Percentiles rank a stretch among this genome's conserved stretches.
Conservation (phyloP, 768 basidiomycete genomes). For the Trametes sanguinea region DNA sequence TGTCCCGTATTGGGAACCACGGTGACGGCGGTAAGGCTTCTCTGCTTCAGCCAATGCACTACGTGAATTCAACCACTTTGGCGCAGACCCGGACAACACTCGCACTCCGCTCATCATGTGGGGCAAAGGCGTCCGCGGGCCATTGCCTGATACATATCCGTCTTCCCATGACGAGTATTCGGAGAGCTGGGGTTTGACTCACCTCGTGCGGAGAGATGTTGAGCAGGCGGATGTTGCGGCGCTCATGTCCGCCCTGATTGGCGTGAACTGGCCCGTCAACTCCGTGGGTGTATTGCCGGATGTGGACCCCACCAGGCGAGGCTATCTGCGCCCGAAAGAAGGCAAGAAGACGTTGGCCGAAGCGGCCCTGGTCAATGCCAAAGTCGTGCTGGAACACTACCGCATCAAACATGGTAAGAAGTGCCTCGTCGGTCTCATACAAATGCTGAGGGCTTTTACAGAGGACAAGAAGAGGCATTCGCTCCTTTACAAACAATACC, state of each 20-base stretch:
- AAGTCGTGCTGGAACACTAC: slow-evolving; percentile 79
- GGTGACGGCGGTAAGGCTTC: slow-evolving; percentile 68
- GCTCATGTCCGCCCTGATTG: slow-evolving; percentile 75
- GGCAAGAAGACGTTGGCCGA: slow-evolving; percentile 55
- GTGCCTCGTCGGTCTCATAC: neutral
- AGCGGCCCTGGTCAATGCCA: slow-evolving; percentile 64
- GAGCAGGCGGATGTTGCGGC: slow-evolving; percentile 84
- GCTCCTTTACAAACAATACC: slow-evolving; percentile 65
- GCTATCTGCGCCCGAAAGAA: slow-evolving; percentile 51
- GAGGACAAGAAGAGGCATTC: slow-evolving; percentile 62
- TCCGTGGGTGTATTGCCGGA: slow-evolving; percentile 83
- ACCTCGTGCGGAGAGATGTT: slow-evolving; percentile 68
- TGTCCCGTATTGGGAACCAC: slow-evolving; percentile 87
- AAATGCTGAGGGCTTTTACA: slow-evolving; percentile 30
- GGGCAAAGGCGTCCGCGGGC: slow-evolving; percentile 76
- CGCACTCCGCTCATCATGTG: slow-evolving; percentile 82
- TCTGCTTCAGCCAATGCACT: neutral
- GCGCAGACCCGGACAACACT: slow-evolving; percentile 80
- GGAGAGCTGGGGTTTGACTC: slow-evolving; percentile 56
- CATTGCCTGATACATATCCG: slow-evolving; percentile 50
- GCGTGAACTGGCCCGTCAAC: slow-evolving; percentile 77
- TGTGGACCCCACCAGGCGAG: slow-evolving; percentile 58
- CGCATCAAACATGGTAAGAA: slow-evolving; percentile 69
- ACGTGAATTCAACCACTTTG: neutral
- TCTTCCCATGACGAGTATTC: slow-evolving; percentile 77